Percentiles rank a stretch among this genome's conserved stretches.
Evolutionary conservation across 306 rosid genomes (phyloP).

Genomic region (Betula pendula): DNA sequence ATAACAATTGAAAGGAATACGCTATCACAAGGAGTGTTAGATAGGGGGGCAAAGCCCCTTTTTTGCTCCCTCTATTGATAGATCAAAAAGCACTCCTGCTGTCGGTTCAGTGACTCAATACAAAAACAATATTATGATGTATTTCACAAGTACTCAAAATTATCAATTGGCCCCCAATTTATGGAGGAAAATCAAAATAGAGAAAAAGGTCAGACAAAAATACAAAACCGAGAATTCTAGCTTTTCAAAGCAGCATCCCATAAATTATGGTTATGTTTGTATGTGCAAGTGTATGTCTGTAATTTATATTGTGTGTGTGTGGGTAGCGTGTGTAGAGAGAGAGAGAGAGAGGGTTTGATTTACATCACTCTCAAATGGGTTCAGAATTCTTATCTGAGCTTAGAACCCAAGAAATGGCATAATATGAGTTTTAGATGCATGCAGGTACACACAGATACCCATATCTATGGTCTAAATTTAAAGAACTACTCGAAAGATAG

Average conservation of each 20-base stretch:
- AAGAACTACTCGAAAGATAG: background rate
- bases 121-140: background rate
- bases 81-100: too few species aligned
- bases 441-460: background rate
- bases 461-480: background rate
- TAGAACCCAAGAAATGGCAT: background rate
- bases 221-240: background rate
- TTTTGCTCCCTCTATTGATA: too few species aligned
- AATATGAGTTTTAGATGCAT: background rate
- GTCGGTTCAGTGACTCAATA: too few species aligned
- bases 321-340: background rate
- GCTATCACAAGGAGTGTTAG: background rate
- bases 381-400: background rate
- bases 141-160: background rate
- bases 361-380: background rate
- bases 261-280: too few species aligned
- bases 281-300: too few species aligned
- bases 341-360: background rate
- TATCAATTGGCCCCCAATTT: background rate
- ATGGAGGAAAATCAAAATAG: background rate
- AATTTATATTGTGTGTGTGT: too few species aligned
- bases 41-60: too few species aligned
- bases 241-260: too few species aligned
- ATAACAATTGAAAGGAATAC: background rate
- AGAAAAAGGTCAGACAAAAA: conserved; percentile 1